A percentile compares a stretch with the other conserved stretches of the same genome.
These are phyloP conservation scores for Macaranga tanarius DNA, from an alignment of 441 rosid genomes.

Conservation along the genomic window DNA sequence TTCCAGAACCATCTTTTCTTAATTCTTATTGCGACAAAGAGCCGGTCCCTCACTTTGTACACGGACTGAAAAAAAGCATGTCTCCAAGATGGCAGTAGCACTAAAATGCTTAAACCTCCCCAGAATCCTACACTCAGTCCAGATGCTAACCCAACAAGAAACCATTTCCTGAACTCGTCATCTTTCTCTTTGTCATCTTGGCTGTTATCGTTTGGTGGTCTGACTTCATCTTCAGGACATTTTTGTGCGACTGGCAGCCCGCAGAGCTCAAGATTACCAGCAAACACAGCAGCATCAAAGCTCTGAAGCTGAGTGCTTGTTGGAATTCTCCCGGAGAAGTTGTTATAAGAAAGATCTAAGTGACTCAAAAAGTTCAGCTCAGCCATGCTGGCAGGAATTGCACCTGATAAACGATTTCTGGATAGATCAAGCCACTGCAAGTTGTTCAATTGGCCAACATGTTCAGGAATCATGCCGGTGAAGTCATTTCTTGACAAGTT, in stretches of 20 bases:
- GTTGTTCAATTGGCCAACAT: conserved; percentile 23
- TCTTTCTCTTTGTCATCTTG: neutral
- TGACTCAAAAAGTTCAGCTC: neutral
- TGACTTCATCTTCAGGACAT: conserved; percentile 17
- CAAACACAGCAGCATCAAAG: conserved; percentile 6
- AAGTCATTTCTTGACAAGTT: conserved; percentile 33
- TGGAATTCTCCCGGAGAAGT: conserved; percentile 30
- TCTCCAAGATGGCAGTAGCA: no score
- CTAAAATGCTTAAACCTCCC: no score
- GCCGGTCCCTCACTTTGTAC: no score
- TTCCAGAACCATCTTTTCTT: no score
- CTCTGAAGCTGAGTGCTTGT: conserved; percentile 26
- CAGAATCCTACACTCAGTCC: conserved; percentile 6
- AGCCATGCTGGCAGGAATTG: conserved; percentile 22
- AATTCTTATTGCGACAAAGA: no score
- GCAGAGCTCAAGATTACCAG: conserved; percentile 23
- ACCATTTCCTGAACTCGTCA: conserved; percentile 9
- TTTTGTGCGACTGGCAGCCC: conserved; percentile 17
- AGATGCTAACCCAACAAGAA: conserved; percentile 12
- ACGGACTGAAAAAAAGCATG: no score
- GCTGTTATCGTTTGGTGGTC: neutral
- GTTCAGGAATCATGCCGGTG: conserved; percentile 15
- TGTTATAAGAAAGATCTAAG: conserved; percentile 28
- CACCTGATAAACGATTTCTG: conserved; percentile 15
- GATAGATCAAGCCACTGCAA: conserved; percentile 32